These are phyloP conservation scores for Diospyros kaki DNA, from an alignment of 148 eudicot species.

Conservation along the genomic window DNA sequence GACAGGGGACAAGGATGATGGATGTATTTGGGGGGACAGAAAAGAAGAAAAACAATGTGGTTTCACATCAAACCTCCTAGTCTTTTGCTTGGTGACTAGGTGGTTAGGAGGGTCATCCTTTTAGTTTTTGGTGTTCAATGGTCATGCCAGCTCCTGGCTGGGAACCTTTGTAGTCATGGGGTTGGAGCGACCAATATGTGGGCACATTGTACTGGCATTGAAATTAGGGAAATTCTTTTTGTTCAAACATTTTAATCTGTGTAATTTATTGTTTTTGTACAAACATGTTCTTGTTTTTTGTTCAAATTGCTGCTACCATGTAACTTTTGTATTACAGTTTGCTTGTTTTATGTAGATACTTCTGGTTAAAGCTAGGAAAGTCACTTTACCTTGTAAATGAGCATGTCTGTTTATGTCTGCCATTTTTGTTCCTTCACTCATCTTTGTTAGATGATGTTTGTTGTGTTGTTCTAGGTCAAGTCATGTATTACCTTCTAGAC, in stretches of 20 bases:
- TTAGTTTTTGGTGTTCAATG: no score
- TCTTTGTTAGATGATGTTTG: constrained; percentile 13
- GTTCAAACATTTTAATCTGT: background rate
- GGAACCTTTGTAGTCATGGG: no score
- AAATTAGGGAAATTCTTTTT: background rate
- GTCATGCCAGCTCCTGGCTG: no score
- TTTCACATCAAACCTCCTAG: no score
- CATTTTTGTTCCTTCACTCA: constrained; percentile 3
- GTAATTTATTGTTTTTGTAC: background rate
- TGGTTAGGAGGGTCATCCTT: no score
- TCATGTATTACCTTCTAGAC: constrained; percentile 90
- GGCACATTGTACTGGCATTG: background rate
- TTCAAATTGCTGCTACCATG: background rate
- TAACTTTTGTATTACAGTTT: background rate
- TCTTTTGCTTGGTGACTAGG: no score
- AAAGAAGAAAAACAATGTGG: no score
- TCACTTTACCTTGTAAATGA: background rate
- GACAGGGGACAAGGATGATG: no score
- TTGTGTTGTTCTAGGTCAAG: constrained; percentile 59
- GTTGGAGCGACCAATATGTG: no score
- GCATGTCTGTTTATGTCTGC: background rate
- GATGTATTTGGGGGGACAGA: no score
- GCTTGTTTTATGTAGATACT: background rate
- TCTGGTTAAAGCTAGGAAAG: background rate
- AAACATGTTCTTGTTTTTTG: background rate